These are phyloP conservation scores for Aspergillus avenaceus DNA, from an alignment of 495 filamentous ascomycete genomes.

Conservation along the genomic window DNA sequence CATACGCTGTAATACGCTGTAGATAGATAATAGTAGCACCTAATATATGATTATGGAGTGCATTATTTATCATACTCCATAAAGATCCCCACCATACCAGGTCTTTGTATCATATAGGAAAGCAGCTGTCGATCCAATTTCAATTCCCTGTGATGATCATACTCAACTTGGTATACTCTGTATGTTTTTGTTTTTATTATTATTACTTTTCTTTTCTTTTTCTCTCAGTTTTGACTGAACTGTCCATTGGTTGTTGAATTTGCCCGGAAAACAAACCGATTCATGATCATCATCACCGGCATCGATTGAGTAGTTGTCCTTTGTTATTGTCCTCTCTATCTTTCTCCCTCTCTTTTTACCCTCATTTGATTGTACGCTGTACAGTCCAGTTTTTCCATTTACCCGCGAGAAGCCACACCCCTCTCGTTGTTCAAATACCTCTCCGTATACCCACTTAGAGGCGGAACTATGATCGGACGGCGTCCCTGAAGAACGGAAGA, in stretches of 20 bases:
- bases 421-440: constrained; percentile 6
- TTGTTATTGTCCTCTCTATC: not conserved
- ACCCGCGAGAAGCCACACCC: not conserved
- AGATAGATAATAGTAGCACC: not conserved
- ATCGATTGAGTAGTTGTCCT: not conserved
- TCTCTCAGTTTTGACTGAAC: not conserved
- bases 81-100: not conserved
- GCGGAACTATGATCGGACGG: constrained; percentile 12
- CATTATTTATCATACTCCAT: not conserved
- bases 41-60: not conserved
- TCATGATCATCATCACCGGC: not conserved
- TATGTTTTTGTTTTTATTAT: not conserved
- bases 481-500: constrained; percentile 13
- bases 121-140: not conserved
- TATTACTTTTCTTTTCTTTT: not conserved
- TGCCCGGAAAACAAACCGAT: not conserved
- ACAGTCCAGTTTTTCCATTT: not conserved
- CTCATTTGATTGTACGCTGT: too few species aligned
- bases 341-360: not conserved
- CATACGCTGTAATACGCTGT: not conserved
- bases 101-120: not conserved
- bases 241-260: not conserved
- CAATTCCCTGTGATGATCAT: not conserved
- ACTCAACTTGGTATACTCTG: not conserved
- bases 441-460: constrained; percentile 6